Evolutionary conservation across 495 filamentous ascomycete species (phyloP), one percentile per base, ranked within the genome.

Genomic region (Aspergillus haitiensis): DNA sequence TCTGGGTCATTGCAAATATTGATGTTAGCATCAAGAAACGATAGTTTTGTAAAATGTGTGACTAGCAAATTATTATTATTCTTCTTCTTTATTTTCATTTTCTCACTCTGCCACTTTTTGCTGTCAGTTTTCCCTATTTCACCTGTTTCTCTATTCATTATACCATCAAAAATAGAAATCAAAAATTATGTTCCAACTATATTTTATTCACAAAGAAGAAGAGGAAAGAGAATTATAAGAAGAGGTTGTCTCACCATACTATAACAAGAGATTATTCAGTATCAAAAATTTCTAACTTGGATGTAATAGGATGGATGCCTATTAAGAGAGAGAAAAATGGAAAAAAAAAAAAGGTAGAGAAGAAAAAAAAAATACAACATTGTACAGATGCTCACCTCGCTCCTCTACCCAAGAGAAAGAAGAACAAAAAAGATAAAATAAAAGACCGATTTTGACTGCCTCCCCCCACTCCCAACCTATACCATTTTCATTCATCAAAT

Each of bases 1-100:
- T 82, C 8, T 97, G 90, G 90, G 74, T 82, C 9, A 72, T 98
- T 61, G 87, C 91, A 6, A 87, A 82, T 64, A 68, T 97, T 58
- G 87, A 97, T 69, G 77, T 84, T 40, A 88, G 85, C 69, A 91
- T 91, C 66, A 81, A 79, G 68, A 81, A 78, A 69, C 71, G 78
- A 52, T 80, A 72, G 44, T 56, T 27, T 32, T 64, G 61, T 64
- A 62, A 60, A 35, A 59, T 68, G 56, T 70, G 46, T 68, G 7
- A 12, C 8, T 51, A 33, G 44, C 37, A 15, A 39, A 13, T 64
- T 54, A 27, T 62, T 58, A 51, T 61, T 56, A 52, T 21, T n/a
- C 13, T 59, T 63, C 51, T 60, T 57, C 40, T 59, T 54, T 60
- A 33, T 32, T 59, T 35, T 54, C 15, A 10, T 40, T 52, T 44